Conservation (phyloP, 371 early-diverging fungal species). For the Rhizopus sp. region DNA sequence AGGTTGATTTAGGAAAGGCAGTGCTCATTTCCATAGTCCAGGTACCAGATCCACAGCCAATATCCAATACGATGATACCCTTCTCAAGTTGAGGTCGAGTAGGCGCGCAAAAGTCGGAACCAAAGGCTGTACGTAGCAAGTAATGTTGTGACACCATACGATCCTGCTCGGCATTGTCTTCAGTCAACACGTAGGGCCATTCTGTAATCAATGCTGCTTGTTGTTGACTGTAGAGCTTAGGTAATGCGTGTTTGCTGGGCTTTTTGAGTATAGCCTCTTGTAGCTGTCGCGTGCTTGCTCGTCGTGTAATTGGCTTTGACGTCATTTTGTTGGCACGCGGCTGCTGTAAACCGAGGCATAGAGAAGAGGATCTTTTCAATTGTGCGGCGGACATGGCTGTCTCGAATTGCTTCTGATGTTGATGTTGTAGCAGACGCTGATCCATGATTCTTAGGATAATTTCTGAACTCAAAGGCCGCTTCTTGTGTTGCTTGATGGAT, state of each 20-base stretch:
- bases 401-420: slow-evolving; percentile 6
- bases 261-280: slow-evolving; percentile 2
- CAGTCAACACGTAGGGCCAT: slow-evolving; percentile 35
- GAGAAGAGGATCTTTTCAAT: neutral
- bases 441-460: slow-evolving; percentile 27
- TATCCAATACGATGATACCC: slow-evolving; percentile 42
- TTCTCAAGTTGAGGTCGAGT: slow-evolving; percentile 36
- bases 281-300: neutral
- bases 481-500: slow-evolving; percentile 4
- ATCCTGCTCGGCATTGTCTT: slow-evolving; percentile 43
- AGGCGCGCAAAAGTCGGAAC: slow-evolving; percentile 41
- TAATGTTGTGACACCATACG: slow-evolving; percentile 52
- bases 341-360: neutral
- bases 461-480: slow-evolving; percentile 22
- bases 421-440: slow-evolving; percentile 15
- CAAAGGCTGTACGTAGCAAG: slow-evolving; percentile 46
- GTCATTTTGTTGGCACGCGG: neutral
- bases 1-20: slow-evolving; percentile 39
- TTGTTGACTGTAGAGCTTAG: neutral
- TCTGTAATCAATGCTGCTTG: slow-evolving; percentile 8
- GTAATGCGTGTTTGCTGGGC: neutral
- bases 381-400: neutral
- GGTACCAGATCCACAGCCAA: slow-evolving; percentile 50
- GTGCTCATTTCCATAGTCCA: slow-evolving; percentile 55
- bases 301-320: neutral